Evolutionary conservation across 805 yeast genomes (phyloP).

Genomic region (Vanderwaltozyma verrucispora): DNA sequence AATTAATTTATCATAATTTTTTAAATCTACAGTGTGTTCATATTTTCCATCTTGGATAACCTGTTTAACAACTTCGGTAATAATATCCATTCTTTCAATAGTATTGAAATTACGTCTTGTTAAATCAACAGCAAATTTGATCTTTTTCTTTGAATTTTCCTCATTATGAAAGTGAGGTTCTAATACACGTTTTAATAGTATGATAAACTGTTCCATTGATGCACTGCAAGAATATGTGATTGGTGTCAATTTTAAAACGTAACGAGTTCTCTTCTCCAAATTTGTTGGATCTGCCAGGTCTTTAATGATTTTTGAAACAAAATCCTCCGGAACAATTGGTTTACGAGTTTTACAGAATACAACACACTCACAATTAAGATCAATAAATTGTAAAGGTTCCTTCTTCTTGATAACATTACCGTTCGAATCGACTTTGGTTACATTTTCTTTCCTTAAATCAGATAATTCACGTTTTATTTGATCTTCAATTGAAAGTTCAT

Average conservation of each 20-base stretch:
- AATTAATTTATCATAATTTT: constrained; percentile 65
- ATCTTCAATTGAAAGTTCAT: constrained; percentile 59
- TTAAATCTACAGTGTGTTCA: constrained; percentile 72
- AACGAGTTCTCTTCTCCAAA: constrained; percentile 48
- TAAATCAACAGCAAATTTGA: constrained; percentile 71
- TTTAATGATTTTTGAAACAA: constrained; percentile 55
- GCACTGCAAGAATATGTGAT: constrained; percentile 68
- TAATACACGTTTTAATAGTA: constrained; percentile 49
- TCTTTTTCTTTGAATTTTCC: constrained; percentile 26
- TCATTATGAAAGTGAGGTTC: constrained; percentile 55
- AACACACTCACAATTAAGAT: constrained; percentile 70
- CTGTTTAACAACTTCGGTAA: constrained; percentile 55
- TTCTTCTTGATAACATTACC: constrained; percentile 27
- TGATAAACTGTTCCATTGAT: constrained; percentile 52
- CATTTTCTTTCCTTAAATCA: constrained; percentile 40
- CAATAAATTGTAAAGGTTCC: constrained; percentile 46
- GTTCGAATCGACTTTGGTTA: constrained; percentile 13
- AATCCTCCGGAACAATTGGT: constrained; percentile 69
- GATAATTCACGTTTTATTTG: constrained; percentile 62
- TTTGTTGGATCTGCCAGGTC: constrained; percentile 41
- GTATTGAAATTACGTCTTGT: constrained; percentile 69
- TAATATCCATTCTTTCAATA: constrained; percentile 62
- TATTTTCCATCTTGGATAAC: constrained; percentile 50
- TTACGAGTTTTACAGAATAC: constrained; percentile 70
- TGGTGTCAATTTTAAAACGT: constrained; percentile 73